These are phyloP conservation scores for Leptodontidium sp. DNA, from an alignment of 2,329 filamentous ascomycete species.

Conservation along the genomic window DNA sequence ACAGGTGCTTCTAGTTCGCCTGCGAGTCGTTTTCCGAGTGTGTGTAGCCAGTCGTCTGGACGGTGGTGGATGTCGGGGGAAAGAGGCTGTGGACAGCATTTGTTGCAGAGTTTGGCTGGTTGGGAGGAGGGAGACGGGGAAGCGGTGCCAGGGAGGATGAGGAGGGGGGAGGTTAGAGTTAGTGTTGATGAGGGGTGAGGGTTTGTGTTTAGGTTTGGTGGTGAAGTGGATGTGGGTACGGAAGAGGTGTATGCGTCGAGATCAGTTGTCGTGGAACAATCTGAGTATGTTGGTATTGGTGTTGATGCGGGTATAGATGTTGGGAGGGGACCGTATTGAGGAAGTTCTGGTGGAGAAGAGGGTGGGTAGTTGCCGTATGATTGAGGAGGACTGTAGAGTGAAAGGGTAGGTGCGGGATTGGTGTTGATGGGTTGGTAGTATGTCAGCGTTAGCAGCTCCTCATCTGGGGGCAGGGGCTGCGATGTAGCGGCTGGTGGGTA, in stretches of 20 bases:
- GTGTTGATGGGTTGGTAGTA: conserved; percentile 4
- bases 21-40: not conserved
- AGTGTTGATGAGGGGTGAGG: not conserved
- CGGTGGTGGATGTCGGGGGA: too few species aligned
- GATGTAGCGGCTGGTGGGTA: not conserved
- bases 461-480: not conserved
- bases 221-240: not conserved
- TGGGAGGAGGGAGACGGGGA: not conserved
- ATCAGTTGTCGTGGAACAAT: not conserved
- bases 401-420: too few species aligned
- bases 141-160: not conserved
- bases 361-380: not conserved
- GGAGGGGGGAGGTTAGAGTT: not conserved
- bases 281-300: not conserved
- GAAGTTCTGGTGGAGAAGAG: too few species aligned
- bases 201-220: not conserved
- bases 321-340: not conserved
- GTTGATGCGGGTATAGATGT: not conserved
- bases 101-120: not conserved
- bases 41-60: not conserved
- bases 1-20: not conserved
- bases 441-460: not conserved
- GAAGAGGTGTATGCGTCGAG: not conserved
- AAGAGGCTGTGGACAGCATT: not conserved
- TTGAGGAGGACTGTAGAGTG: not conserved